Percentiles rank a stretch among this genome's conserved stretches.
Evolutionary conservation across 164 flowering plant genomes (phyloP).

Genomic region (Brasenia schreberi): DNA sequence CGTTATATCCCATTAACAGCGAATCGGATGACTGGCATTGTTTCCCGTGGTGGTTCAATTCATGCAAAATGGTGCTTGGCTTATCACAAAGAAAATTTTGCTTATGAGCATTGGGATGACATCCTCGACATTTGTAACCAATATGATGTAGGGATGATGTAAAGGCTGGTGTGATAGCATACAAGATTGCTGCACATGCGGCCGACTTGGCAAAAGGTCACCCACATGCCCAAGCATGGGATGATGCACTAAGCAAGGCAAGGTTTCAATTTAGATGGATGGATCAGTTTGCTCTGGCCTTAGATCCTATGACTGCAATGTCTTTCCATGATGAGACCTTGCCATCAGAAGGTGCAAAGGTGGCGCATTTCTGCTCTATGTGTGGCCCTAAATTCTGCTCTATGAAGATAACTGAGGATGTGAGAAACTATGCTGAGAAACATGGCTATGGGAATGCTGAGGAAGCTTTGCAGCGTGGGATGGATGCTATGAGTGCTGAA

Average conservation of each 20-base stretch:
- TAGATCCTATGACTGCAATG: slow-evolving; percentile 98
- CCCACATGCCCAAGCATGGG: slow-evolving; percentile 97
- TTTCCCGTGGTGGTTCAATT: slow-evolving; percentile 98
- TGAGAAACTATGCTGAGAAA: slow-evolving; percentile 91
- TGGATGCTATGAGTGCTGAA: slow-evolving; percentile 97
- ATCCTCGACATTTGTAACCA: slow-evolving; percentile 95
- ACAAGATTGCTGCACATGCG: slow-evolving; percentile 99
- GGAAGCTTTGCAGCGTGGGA: slow-evolving; percentile 77
- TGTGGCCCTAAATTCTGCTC: slow-evolving; percentile 99
- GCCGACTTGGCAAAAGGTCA: slow-evolving; percentile 95
- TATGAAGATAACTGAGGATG: slow-evolving; percentile 99
- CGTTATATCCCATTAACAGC: slow-evolving; percentile 95
- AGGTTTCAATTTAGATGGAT: slow-evolving; percentile 97
- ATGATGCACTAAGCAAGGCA: slow-evolving; percentile 98
- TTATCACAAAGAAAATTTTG: slow-evolving; percentile 96
- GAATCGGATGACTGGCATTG: slow-evolving; percentile 98
- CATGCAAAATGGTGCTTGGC: slow-evolving; percentile 99
- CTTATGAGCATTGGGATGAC: slow-evolving; percentile 99
- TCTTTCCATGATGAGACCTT: slow-evolving; percentile 95
- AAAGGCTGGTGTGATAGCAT: slow-evolving; percentile 95
- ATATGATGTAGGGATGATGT: slow-evolving; percentile 98
- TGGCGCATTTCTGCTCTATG: slow-evolving; percentile 99
- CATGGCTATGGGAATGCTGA: slow-evolving; percentile 95
- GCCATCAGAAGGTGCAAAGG: slow-evolving; percentile 95
- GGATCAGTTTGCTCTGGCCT: slow-evolving; percentile 94